phyloP scores from a whole-genome alignment of 2,329 filamentous ascomycete genomes.

The Fusarium xyrophilum region DNA sequence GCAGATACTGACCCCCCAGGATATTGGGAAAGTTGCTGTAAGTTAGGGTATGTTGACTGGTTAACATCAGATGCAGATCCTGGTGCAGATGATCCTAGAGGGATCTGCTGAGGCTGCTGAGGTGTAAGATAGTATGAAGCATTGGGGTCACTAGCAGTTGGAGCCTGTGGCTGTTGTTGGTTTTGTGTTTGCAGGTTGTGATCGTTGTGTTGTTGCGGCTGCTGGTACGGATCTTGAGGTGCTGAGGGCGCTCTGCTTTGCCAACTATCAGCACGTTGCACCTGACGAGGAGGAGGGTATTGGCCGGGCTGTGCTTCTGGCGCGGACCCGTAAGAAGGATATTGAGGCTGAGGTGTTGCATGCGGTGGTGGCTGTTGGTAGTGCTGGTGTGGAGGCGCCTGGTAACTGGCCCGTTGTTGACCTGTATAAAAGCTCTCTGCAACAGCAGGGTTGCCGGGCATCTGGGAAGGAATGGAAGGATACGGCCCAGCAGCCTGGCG shows the following conservation, averaged over 20 bases:
- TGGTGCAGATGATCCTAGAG: slow-evolving; percentile 49
- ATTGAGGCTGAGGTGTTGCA: slow-evolving; percentile 48
- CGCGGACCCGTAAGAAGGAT: slow-evolving; percentile 52
- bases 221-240: slow-evolving; percentile 44
- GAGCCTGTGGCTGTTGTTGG: slow-evolving; percentile 41
- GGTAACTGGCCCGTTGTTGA: slow-evolving; percentile 61
- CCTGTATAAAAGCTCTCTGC: slow-evolving; percentile 85
- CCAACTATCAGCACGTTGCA: slow-evolving; percentile 61
- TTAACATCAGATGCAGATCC: slow-evolving; percentile 51
- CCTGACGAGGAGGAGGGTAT: slow-evolving; percentile 55
- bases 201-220: slow-evolving; percentile 31
- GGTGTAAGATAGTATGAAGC: slow-evolving; percentile 65
- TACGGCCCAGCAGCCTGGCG: slow-evolving; percentile 69
- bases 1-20: slow-evolving; percentile 52
- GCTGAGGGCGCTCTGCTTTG: slow-evolving; percentile 51
- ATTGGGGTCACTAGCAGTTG: slow-evolving; percentile 56
- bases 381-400: slow-evolving; percentile 53
- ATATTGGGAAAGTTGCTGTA: slow-evolving; percentile 57
- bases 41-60: slow-evolving; percentile 60
- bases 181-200: slow-evolving; percentile 40
- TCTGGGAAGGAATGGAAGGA: slow-evolving; percentile 68
- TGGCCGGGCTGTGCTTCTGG: slow-evolving; percentile 51
- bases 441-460: slow-evolving; percentile 56
- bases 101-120: slow-evolving; percentile 47
- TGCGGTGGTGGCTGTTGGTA: slow-evolving; percentile 45